Base-by-base conservation (phyloP, 2,329 filamentous ascomycete genomes). In the Diaporthe vaccinii region DNA sequence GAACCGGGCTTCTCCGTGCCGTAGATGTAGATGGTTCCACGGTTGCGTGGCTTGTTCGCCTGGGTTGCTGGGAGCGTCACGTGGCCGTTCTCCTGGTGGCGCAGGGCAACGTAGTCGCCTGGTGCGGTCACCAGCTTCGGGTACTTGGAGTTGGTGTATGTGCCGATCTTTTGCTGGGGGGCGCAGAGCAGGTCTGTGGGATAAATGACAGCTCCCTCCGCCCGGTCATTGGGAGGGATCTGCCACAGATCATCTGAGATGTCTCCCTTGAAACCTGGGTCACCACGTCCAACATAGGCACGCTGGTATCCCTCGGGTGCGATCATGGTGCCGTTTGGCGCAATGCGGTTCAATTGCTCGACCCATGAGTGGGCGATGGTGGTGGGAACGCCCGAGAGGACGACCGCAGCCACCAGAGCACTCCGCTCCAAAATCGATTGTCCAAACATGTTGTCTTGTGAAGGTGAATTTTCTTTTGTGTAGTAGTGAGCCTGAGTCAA, bases 1-100 rank as follows among this genome's bases (percentile, higher is more conserved):
- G 84, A 81, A 72, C 87, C 88, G 74, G 93, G 90, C 71, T 92
- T 73, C 1, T 86, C 86, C 1, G 93, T 95, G 73, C 92, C 94
- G 82, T 95, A 96, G 76, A 96, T 87, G 82, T 90, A 95, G 75
- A 95, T 86, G n/a, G 91, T 93, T 51, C 94, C 94, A 17, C 93
- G 88, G 78, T 94, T 93, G 70, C 84, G 79, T 0, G 91, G 91
- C 80, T 93, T 94, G 74, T 88, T 87, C 5, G 86, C 83, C 74
- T 90, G 89, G 75, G 87, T 87, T 68, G 88, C 80, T 1, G 89
- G 90, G 1, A 89, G 84, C 0, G 91, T 93, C 59, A 94, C 93
- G 83, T 96, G 94, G 36, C 94, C 94, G 79, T 96, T 96, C 81
- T 96, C 94, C 76, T 91, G 87, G 83, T 94, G 94, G 74, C 89